These are phyloP conservation scores for Tylopilus cervinicoccineus DNA, from an alignment of 768 basidiomycete genomes.

Conservation along the genomic window DNA sequence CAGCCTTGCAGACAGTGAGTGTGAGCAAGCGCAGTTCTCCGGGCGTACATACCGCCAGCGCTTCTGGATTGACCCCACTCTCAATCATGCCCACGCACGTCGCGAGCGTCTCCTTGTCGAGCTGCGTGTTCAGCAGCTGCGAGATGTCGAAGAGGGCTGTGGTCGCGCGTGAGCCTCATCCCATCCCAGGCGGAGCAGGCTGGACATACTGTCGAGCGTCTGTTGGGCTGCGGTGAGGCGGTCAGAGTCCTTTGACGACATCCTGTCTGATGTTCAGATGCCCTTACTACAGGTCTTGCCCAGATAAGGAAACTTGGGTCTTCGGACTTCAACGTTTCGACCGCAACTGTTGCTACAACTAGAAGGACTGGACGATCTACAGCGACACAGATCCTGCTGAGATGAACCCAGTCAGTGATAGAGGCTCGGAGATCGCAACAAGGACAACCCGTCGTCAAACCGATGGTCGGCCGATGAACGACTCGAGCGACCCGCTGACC, in stretches of 20 bases:
- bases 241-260: slow-evolving; percentile 52
- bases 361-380: too few relatives aligned
- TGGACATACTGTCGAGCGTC: slow-evolving; percentile 62
- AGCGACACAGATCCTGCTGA: background rate
- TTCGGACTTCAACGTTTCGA: too few relatives aligned
- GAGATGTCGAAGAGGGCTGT: slow-evolving; percentile 85
- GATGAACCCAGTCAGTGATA: too few relatives aligned
- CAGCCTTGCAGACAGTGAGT: slow-evolving; percentile 47
- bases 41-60: slow-evolving; percentile 81
- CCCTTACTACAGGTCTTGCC: too few relatives aligned
- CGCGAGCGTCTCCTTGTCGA: slow-evolving; percentile 89
- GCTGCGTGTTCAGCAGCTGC: slow-evolving; percentile 78
- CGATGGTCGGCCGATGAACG: too few relatives aligned
- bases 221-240: slow-evolving; percentile 61
- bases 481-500: too few relatives aligned
- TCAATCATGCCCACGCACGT: slow-evolving; percentile 93
- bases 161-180: slow-evolving; percentile 12
- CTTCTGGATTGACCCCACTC: slow-evolving; percentile 88
- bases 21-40: background rate
- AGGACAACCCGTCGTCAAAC: too few relatives aligned
- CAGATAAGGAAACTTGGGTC: background rate
- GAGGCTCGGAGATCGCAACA: too few relatives aligned
- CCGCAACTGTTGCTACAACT: too few relatives aligned
- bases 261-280: too few relatives aligned
- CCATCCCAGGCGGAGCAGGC: background rate